Conservation (phyloP, 106 monocot genomes). For the Apostasia ramifera region DNA sequence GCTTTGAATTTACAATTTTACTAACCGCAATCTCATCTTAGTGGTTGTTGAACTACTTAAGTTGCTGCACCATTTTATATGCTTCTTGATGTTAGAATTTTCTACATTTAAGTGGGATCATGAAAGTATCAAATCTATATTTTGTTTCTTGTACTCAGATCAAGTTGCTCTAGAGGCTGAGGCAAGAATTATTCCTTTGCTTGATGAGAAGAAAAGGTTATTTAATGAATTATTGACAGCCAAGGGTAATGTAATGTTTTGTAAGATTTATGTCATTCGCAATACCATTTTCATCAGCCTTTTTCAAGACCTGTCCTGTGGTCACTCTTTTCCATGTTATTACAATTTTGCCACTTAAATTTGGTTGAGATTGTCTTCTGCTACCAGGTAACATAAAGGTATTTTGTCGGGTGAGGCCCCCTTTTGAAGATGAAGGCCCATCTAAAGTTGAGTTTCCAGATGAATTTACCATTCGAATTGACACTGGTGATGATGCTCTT, state of each 20-base stretch:
- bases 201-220: slow-evolving; percentile 81
- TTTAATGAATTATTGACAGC: slow-evolving; percentile 88
- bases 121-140: neutral
- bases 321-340: neutral
- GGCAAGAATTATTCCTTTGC: slow-evolving; percentile 70
- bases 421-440: slow-evolving; percentile 88
- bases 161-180: slow-evolving; percentile 83
- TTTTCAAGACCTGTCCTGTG: neutral
- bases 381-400: slow-evolving; percentile 86
- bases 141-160: slow-evolving; percentile 39
- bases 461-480: slow-evolving; percentile 76
- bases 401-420: slow-evolving; percentile 84
- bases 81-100: no score
- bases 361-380: neutral
- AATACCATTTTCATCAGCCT: neutral
- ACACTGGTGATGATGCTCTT: slow-evolving; percentile 74
- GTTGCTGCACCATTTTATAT: no score
- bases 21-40: no score
- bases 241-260: slow-evolving; percentile 42
- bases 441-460: slow-evolving; percentile 91
- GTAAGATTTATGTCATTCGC: neutral
- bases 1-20: no score
- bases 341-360: neutral
- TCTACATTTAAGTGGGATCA: no score
- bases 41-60: no score